Percentiles rank a stretch among this genome's conserved stretches.
These are phyloP conservation scores for Globisporangium camurandrum DNA, from an alignment of 352 stramenopile species.

Conservation along the genomic window DNA sequence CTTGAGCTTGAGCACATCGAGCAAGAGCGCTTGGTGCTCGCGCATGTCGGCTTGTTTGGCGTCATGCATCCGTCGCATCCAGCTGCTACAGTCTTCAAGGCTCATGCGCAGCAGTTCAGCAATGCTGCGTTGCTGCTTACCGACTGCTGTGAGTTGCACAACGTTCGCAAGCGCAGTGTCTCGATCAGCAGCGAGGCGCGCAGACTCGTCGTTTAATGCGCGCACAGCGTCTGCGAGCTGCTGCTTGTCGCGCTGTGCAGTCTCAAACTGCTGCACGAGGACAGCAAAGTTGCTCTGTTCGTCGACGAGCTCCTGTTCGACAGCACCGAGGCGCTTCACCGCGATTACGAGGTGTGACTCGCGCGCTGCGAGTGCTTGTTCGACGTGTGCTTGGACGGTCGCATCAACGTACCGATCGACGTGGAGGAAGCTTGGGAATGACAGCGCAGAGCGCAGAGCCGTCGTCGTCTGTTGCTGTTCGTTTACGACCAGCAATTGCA, in stretches of 20 bases:
- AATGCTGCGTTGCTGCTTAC: not conserved
- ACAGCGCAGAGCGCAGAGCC: constrained; percentile 4
- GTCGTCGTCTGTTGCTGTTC: constrained; percentile 13
- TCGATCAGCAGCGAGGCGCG: not conserved
- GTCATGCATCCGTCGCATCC: constrained; percentile 14
- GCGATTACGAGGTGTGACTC: constrained; percentile 24
- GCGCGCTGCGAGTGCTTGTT: constrained; percentile 18
- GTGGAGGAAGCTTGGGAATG: constrained; percentile 47
- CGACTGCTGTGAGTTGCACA: not conserved
- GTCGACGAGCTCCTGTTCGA: constrained; percentile 56
- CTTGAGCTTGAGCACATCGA: constrained; percentile 43
- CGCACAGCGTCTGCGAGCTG: not conserved
- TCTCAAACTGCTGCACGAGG: constrained; percentile 53
- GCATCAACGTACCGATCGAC: constrained; percentile 32
- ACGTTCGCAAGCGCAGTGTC: not conserved
- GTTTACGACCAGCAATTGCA: constrained; percentile 20
- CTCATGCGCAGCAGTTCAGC: not conserved
- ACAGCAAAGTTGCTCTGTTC: constrained; percentile 67
- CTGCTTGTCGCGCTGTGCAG: constrained; percentile 24
- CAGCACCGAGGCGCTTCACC: constrained; percentile 45
- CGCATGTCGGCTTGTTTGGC: constrained; percentile 17
- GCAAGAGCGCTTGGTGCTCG: constrained; percentile 38
- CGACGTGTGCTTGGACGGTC: constrained; percentile 18
- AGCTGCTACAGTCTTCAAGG: not conserved
- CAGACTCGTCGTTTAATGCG: not conserved